phyloP scores from a whole-genome alignment of 495 filamentous ascomycete genomes.

The Hyaloscypha variabilis region DNA sequence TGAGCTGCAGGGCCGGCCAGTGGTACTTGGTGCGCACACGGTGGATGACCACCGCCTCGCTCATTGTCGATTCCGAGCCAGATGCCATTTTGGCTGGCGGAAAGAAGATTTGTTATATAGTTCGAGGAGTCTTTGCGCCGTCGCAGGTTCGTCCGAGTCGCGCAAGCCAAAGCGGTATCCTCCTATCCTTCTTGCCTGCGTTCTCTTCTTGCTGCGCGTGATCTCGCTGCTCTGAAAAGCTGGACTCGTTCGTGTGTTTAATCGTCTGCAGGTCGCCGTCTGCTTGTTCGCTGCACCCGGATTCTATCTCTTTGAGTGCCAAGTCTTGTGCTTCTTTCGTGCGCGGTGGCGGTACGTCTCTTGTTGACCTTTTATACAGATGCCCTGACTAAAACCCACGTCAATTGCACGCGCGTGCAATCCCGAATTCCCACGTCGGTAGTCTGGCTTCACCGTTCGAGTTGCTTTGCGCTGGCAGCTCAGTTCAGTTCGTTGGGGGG shows the following conservation, averaged over 20 bases:
- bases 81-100: conserved; percentile 24
- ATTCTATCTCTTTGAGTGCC: too few species aligned
- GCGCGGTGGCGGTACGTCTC: background rate
- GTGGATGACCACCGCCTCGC: conserved; percentile 18
- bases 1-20: conserved; percentile 93
- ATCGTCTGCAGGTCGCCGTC: background rate
- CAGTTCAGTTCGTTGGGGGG: background rate
- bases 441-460: background rate
- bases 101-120: background rate
- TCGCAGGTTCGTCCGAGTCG: background rate
- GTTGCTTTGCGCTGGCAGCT: background rate
- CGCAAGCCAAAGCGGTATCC: background rate
- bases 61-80: conserved; percentile 24
- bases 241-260: too few species aligned
- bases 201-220: background rate
- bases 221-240: too few species aligned
- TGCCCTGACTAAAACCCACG: background rate
- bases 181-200: background rate
- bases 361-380: background rate
- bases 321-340: too few species aligned
- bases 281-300: background rate
- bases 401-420: background rate
- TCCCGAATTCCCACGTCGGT: background rate
- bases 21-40: conserved; percentile 58
- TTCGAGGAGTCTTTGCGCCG: background rate